A percentile compares a stretch with the other conserved stretches of the same genome.
phyloP scores from a whole-genome alignment of 2,329 filamentous ascomycete species.

The Trichoderma citrinoviride region DNA sequence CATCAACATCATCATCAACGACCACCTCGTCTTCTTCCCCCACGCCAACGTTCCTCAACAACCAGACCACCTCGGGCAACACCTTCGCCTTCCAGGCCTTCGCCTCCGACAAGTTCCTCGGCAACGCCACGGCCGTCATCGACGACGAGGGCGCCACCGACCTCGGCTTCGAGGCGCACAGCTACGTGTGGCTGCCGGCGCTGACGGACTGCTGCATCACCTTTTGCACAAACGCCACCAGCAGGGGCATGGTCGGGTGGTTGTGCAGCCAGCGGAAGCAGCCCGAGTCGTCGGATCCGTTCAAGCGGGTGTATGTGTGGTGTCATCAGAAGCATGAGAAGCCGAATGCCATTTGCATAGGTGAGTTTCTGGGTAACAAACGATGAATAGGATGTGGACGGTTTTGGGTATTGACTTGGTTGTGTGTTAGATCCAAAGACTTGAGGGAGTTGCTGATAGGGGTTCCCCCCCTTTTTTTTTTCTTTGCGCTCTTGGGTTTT shows the following conservation, averaged over 20 bases:
- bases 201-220: conserved; percentile 28
- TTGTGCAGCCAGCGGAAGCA: conserved; percentile 29
- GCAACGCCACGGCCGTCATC: conserved; percentile 28
- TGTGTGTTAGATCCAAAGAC: background rate
- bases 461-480: background rate
- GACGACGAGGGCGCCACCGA: conserved; percentile 28
- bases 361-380: background rate
- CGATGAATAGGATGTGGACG: too few species aligned
- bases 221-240: conserved; percentile 28
- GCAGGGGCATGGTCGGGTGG: conserved; percentile 27
- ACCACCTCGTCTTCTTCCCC: background rate
- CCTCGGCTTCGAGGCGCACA: conserved; percentile 24
- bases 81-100: conserved; percentile 36
- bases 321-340: conserved; percentile 26
- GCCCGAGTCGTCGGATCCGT: conserved; percentile 22
- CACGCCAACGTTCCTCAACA: conserved; percentile 27
- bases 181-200: conserved; percentile 28
- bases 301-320: conserved; percentile 30
- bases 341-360: conserved; percentile 13
- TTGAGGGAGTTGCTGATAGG: background rate
- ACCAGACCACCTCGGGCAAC: conserved; percentile 23
- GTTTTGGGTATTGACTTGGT: background rate
- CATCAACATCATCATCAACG: background rate
- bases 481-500: background rate
- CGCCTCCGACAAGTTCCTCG: conserved; percentile 27